Percentiles rank a stretch among this genome's conserved stretches.
Evolutionary conservation across 1,284 basidiomycete genomes (phyloP).

Genomic region (Malassezia cuniculi): DNA sequence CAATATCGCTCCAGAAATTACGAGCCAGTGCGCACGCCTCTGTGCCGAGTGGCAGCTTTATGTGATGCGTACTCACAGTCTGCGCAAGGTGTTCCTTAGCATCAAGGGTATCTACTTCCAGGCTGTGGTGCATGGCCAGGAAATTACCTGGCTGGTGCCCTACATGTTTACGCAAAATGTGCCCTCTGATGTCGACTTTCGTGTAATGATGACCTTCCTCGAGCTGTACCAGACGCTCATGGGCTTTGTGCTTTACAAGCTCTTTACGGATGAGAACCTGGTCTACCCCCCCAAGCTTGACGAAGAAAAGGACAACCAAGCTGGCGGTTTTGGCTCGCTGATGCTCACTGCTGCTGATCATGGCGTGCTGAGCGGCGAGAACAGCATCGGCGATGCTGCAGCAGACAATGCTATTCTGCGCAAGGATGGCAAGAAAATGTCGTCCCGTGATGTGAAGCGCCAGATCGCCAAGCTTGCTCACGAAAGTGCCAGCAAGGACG

Average conservation of each 20-base stretch:
- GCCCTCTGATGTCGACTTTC: conserved; percentile 87
- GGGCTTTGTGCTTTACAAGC: conserved; percentile 90
- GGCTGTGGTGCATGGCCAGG: conserved; percentile 83
- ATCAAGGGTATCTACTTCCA: conserved; percentile 99
- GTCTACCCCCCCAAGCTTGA: conserved; percentile 91
- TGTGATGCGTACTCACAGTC: conserved; percentile 71
- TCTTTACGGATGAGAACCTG: conserved; percentile 84
- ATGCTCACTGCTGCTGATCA: conserved; percentile 54
- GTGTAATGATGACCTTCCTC: conserved; percentile 95
- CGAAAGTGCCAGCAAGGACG: conserved; percentile 7
- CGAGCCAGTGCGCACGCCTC: conserved; percentile 79
- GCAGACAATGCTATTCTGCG: conserved; percentile 20
- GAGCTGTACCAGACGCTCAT: conserved; percentile 95
- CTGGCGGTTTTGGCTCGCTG: conserved; percentile 73
- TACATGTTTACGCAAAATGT: conserved; percentile 95
- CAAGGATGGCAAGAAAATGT: conserved; percentile 47
- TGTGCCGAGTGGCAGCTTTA: conserved; percentile 60
- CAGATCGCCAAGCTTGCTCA: conserved; percentile 46
- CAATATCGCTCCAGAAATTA: conserved; percentile 67
- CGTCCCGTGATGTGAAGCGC: conserved; percentile 48
- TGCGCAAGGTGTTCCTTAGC: conserved; percentile 86
- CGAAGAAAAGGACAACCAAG: conserved; percentile 66
- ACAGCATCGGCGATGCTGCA: conserved; percentile 8
- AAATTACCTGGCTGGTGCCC: conserved; percentile 88
- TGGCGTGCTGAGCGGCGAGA: conserved; percentile 28